Base-by-base conservation (phyloP, 2,329 filamentous ascomycete genomes). In the Pseudogymnoascus verrucosus region DNA sequence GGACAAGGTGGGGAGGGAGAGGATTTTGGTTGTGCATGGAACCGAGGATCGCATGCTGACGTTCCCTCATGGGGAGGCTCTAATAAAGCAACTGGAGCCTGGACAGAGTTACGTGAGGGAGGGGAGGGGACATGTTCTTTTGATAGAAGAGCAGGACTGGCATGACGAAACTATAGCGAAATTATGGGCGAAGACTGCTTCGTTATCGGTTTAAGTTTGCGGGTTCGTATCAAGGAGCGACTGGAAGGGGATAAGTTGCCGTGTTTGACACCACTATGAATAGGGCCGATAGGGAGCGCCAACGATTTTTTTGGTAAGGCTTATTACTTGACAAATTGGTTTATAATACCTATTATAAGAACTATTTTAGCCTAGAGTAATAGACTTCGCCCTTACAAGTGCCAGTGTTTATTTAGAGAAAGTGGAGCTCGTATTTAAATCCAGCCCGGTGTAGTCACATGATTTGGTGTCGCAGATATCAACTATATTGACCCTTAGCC, bases 11-110 rank as follows among this genome's bases (percentile, higher is more conserved):
- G 90, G 90, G 0, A 80, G 89, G 62, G 83, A 88, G 67, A 78
- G 91, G 34, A 93, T 96, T 67, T 75, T 90, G 69, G 84, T 96
- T 4, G 74, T 93, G 68, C 91, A 96, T 74, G 92, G 92, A 6
- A 87, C 82, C 0, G 76, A 76, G 8, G 92, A 96, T 75, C 79
- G 80, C n/a, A 92, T 96, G 89, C 88, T 96, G 68, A 84, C 83
- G 4, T 79, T 87, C 59, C 81, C 81, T 5, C 89, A 95, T 72
- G 91, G 85, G 0, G 77, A 84, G 71, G 83, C 88, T 74, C 75
- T 96, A 67, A 84, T 89, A 64, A 79, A 84, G 61, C 82, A 83
- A 51, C 71, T 96, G 26, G 65, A 79, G 68, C 89, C 90, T 1
- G 85, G 79, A 2, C 81, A 79, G 65, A 83, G 82, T 36, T 73